Evolutionary conservation across 2,329 filamentous ascomycete genomes (phyloP).

Genomic region (Pseudogymnoascus sp.): DNA sequence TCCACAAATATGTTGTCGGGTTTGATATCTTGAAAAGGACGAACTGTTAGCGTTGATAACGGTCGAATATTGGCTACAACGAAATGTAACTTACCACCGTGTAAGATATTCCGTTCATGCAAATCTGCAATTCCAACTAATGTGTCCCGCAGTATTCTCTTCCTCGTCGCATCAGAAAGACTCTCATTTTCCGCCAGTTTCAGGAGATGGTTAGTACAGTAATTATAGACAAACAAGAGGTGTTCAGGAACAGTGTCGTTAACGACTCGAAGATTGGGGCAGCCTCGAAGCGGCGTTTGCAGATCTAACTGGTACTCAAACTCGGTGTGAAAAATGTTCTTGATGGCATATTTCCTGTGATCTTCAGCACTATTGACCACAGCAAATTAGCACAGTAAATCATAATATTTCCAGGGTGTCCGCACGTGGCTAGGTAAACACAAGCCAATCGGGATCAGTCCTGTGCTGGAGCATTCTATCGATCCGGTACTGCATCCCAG

Average conservation of each 20-base stretch:
- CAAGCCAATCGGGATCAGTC: not conserved
- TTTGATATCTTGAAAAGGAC: constrained; percentile 33
- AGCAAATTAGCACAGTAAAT: not conserved
- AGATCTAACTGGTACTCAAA: not conserved
- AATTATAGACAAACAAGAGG: constrained; percentile 40
- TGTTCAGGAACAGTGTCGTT: constrained; percentile 37
- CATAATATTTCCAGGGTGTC: not conserved
- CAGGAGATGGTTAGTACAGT: constrained; percentile 38
- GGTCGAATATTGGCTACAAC: not conserved
- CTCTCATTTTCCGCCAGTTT: constrained; percentile 34
- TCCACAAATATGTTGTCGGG: constrained; percentile 39
- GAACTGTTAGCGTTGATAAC: not conserved
- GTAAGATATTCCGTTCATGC: constrained; percentile 33
- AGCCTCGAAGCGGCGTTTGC: not conserved
- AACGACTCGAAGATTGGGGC: constrained; percentile 33
- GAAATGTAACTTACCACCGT: constrained; percentile 25
- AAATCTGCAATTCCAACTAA: constrained; percentile 34
- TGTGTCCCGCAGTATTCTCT: constrained; percentile 37
- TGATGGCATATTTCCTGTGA: not conserved
- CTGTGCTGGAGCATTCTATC: not conserved
- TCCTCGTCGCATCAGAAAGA: constrained; percentile 31
- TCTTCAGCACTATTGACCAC: not conserved
- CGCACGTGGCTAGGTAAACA: not conserved
- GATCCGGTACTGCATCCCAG: not conserved
- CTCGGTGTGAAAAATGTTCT: not conserved